phyloP scores from a whole-genome alignment of 2,329 filamentous ascomycete genomes.

The Periconia digitata region DNA sequence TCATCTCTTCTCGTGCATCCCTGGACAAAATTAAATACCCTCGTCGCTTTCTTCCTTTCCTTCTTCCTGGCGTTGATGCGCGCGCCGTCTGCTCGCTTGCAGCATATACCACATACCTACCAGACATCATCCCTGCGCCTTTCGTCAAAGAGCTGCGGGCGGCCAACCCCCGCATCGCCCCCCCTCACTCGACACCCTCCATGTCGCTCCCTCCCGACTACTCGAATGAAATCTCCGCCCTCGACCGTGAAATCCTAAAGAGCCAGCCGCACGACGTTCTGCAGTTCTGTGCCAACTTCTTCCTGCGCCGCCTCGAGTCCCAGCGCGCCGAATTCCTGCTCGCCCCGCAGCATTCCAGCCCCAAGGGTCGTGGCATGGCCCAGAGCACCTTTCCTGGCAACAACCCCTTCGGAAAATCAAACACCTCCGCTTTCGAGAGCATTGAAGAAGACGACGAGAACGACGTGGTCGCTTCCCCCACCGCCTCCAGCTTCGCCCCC shows the following conservation, averaged over 20 bases:
- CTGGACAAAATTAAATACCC: no score
- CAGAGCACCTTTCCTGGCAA: conserved; percentile 74
- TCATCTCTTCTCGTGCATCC: conserved; percentile 1
- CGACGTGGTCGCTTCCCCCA: conserved; percentile 74
- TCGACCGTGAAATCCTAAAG: conserved; percentile 63
- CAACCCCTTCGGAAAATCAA: conserved; percentile 69
- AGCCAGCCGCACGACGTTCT: conserved; percentile 64
- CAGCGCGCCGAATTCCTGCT: conserved; percentile 62
- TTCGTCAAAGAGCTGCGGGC: conserved; percentile 42
- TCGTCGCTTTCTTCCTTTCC: background rate
- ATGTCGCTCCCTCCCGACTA: conserved; percentile 47
- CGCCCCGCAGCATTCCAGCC: conserved; percentile 50
- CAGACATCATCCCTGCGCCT: conserved; percentile 38
- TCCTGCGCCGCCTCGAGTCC: conserved; percentile 64
- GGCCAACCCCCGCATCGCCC: conserved; percentile 34
- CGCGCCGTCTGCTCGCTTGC: conserved; percentile 31
- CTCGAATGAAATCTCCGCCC: conserved; percentile 63
- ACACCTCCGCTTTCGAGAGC: conserved; percentile 50
- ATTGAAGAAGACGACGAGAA: conserved; percentile 82
- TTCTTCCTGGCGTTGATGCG: conserved; percentile 3
- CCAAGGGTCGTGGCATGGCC: conserved; percentile 61
- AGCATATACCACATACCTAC: conserved; percentile 14
- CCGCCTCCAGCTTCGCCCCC: conserved; percentile 52
- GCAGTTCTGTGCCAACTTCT: conserved; percentile 72
- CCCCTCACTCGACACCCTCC: conserved; percentile 13